These are phyloP conservation scores for Apiotrichum domesticum DNA, from an alignment of 1,284 basidiomycete genomes.

Conservation along the genomic window DNA sequence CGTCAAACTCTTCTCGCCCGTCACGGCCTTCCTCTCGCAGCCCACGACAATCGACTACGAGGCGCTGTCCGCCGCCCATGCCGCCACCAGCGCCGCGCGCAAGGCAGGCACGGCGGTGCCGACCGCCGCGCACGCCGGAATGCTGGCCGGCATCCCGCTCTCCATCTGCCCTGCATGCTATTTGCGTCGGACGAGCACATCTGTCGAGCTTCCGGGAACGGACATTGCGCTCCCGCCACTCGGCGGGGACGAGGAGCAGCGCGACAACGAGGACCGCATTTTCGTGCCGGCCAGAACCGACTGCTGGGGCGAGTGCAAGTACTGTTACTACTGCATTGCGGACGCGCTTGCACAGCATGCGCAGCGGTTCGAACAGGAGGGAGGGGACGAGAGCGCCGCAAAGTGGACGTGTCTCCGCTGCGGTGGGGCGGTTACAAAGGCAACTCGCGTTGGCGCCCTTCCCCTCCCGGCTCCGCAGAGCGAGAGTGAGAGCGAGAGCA, in stretches of 20 bases:
- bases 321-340: conserved; percentile 82
- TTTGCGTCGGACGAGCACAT: conserved; percentile 22
- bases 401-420: conserved; percentile 77
- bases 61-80: conserved; percentile 10
- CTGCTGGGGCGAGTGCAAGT: conserved; percentile 61
- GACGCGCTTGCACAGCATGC: conserved; percentile 58
- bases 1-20: conserved; percentile 44
- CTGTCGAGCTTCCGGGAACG: conserved; percentile 24
- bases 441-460: conserved; percentile 26
- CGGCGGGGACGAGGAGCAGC: conserved; percentile 8
- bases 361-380: conserved; percentile 19
- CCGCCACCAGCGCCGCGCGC: conserved; percentile 12
- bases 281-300: conserved; percentile 43
- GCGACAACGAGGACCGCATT: conserved; percentile 31
- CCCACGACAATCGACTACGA: conserved; percentile 28
- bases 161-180: conserved; percentile 49
- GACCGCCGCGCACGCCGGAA: conserved; percentile 30
- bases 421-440: conserved; percentile 41
- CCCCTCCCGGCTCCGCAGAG: neutral
- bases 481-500: neutral
- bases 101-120: conserved; percentile 5
- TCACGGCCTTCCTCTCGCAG: conserved; percentile 22
- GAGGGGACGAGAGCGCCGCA: conserved; percentile 4
- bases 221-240: conserved; percentile 16
- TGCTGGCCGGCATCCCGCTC: conserved; percentile 36